Conservation (phyloP, 108 stramenopile genomes). For the Epipyxis sp. region DNA sequence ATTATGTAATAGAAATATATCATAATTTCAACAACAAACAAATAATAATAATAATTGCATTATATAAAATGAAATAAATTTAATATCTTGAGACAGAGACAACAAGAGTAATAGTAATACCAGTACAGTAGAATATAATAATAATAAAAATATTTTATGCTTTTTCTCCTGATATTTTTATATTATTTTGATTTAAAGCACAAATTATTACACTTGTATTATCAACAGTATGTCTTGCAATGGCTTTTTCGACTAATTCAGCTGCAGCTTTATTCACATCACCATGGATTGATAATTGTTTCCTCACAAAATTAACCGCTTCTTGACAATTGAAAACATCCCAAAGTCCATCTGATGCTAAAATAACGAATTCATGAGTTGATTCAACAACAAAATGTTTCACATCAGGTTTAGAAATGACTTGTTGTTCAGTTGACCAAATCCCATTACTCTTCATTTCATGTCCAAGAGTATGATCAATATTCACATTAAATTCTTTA, state of each 20-base stretch:
- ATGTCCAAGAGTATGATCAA: background rate
- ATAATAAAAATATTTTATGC: no score
- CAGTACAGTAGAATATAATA: no score
- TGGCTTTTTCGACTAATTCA: slow-evolving; percentile 45
- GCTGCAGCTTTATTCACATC: slow-evolving; percentile 43
- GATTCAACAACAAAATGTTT: slow-evolving; percentile 48
- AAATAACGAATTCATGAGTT: slow-evolving; percentile 72
- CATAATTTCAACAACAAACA: no score
- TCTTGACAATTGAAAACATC: slow-evolving; percentile 80
- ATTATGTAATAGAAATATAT: no score
- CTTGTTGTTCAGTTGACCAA: slow-evolving; percentile 2
- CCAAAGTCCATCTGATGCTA: slow-evolving; percentile 93
- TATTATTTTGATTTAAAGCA: slow-evolving; percentile 33
- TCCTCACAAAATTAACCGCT: slow-evolving; percentile 68
- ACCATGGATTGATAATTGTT: slow-evolving; percentile 57
- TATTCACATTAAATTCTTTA: background rate
- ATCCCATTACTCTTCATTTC: background rate
- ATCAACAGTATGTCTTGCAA: slow-evolving; percentile 11
- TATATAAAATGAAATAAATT: no score
- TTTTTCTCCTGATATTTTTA: no score
- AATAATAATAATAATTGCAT: no score
- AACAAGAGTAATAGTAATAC: no score
- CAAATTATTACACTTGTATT: slow-evolving; percentile 31
- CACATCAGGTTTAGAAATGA: slow-evolving; percentile 25
- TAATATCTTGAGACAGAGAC: no score